Evolutionary conservation across 2,329 filamentous ascomycete genomes (phyloP).

Genomic region (Myotisia sp.): DNA sequence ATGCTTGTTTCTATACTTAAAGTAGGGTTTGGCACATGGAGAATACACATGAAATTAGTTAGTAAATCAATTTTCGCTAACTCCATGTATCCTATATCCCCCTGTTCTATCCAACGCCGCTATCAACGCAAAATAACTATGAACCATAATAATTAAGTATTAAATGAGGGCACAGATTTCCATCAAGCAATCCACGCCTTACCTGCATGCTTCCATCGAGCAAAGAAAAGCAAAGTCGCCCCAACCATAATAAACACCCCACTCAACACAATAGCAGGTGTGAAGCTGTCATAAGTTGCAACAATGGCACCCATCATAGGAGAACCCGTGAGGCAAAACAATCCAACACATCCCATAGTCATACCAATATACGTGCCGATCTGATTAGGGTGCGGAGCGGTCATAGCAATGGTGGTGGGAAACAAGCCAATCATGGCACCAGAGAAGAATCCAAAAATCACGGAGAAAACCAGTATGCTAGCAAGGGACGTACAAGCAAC

Average conservation of each 20-base stretch:
- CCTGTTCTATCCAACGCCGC: no score
- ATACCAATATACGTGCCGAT: slow-evolving; percentile 12
- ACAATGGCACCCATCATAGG: slow-evolving; percentile 12
- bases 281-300: slow-evolving; percentile 4
- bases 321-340: slow-evolving; percentile 10
- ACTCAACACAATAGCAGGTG: slow-evolving; percentile 9
- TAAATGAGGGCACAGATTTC: not conserved
- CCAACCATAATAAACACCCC: slow-evolving; percentile 5
- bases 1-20: no score
- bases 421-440: slow-evolving; percentile 32
- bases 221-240: slow-evolving; percentile 5
- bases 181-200: slow-evolving; percentile 7
- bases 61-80: no score
- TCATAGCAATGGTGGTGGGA: slow-evolving; percentile 7
- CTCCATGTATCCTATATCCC: no score
- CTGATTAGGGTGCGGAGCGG: slow-evolving; percentile 7
- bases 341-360: slow-evolving; percentile 10
- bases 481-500: slow-evolving; percentile 25
- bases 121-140: no score
- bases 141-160: no score
- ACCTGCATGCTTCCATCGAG: slow-evolving; percentile 7
- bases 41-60: no score
- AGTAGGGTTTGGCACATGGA: no score
- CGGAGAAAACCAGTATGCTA: slow-evolving; percentile 27
- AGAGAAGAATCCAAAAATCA: slow-evolving; percentile 38